Evolutionary conservation across 305 asterid species (phyloP), one percentile per base, ranked within the genome.

Genomic region (Petunia hybrid): DNA sequence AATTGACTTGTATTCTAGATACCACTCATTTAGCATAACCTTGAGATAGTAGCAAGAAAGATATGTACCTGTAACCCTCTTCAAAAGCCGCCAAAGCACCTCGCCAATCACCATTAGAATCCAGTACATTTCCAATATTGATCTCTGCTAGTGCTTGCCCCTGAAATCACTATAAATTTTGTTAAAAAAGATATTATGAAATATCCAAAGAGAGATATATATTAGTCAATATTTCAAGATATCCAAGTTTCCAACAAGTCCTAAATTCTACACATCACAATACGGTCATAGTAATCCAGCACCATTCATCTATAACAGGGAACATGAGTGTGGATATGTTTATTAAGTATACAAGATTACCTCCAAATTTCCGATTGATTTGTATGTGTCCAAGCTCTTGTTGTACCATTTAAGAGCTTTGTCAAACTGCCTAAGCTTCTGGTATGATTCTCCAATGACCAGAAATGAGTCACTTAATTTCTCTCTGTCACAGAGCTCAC

Each of bases 111-210:
- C 97, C 98, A 71, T 43, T 79, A 77, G 93, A 87, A 82, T 97
- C 99, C 86, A 97, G 84, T 86, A 86, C 87, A 85, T 88, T 88
- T 68, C 99, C 99, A 66, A 92, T 89, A 87, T 90, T 94, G 82
- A 95, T 95, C 92, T 91, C 93, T 77, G 92, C 92, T 82, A 95
- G 70, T 81, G 95, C 98, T 88, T 95, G 98, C 82, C 99, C 99
- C 99, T 97, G 91, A 80, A 88, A 82, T 43, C 80, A 81, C 83
- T 66, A 35, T n/a, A 76, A 59, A 65, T 16, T 65, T 75, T 53
- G 5, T 14, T 41, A 76, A 77, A 63, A 12, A 46, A 66, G 76
- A 65, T 35, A 55, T 55, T 41, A 40, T 1, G 10, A 61, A 63
- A 41, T 66, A 53, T 31, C 61, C 48, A 53, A 38, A 74, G 65